Base-by-base conservation (phyloP, 305 asterid species). In the Fraxinus velutina region DNA sequence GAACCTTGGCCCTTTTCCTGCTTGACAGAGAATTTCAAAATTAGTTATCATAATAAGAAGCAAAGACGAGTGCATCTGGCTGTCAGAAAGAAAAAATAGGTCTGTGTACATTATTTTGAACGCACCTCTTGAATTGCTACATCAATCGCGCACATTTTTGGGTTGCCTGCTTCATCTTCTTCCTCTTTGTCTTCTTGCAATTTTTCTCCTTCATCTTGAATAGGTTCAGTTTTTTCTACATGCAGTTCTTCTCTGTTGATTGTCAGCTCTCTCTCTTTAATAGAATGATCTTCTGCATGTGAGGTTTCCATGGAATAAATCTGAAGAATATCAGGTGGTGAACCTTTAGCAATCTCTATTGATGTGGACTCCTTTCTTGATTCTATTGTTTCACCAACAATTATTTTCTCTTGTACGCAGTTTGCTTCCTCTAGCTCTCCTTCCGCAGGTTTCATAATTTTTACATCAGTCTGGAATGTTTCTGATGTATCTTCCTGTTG, bases 101-200 rank as follows among this genome's bases (percentile, higher is more conserved):
- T 8, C 34, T 22, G 34, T 64, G 6, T 64, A 64, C 73, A 22
- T 24, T 10, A 64, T 64, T 24, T 64, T 22, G 34, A 64, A 64
- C 17, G 1, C 34, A 64, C 73, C 73, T 64, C 73, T 5, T 64
- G 73, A 64, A 64, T 64, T 64, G 73, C 73, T 24, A 64, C 34
- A 1, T 64, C 73, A 64, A 64, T 12, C 0, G 60, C 88, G 79
- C 80, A 68, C 80, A 27, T 21, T 75, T 78, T 78, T 5, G 80
- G 81, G 72, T 86, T 81, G 55, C 55, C 64, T 73, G 75, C 86
- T 85, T 90, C 90, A 82, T 80, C 87, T 73, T 85, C 85, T 80
- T 84, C 81, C 30, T 64, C 73, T 60, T 83, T 82, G 34, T 75
- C 85, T 78, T 84, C 82, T 22, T 85, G 88, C 47, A 77, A 30